phyloP scores from a whole-genome alignment of 192 early-diverging fungal genomes.

The Chytriomyces hyalinus region DNA sequence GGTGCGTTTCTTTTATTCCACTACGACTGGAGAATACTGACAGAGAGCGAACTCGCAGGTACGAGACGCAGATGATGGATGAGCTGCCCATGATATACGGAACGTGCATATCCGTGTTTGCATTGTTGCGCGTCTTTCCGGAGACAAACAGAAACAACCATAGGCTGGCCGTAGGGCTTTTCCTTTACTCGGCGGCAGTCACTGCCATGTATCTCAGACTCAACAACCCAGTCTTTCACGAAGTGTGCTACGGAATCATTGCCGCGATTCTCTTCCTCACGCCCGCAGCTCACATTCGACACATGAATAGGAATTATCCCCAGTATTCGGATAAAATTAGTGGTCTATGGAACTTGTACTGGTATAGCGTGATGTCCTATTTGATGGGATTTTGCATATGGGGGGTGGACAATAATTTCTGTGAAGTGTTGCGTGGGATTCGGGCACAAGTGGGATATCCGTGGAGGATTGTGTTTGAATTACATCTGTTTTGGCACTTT shows the following conservation, averaged over 20 bases:
- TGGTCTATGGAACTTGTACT: slow-evolving; percentile 15
- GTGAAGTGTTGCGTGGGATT: slow-evolving; percentile 57
- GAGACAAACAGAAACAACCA: slow-evolving; percentile 31
- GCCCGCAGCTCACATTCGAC: slow-evolving; percentile 38
- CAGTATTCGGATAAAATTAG: neutral
- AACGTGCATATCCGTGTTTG: slow-evolving; percentile 28
- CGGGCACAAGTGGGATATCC: slow-evolving; percentile 55
- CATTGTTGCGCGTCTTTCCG: slow-evolving; percentile 37
- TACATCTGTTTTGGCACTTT: slow-evolving; percentile 59
- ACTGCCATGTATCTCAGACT: slow-evolving; percentile 65
- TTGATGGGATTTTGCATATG: slow-evolving; percentile 65
- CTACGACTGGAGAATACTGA: neutral
- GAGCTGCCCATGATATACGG: slow-evolving; percentile 47
- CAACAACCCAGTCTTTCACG: slow-evolving; percentile 74
- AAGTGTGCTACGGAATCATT: slow-evolving; percentile 40
- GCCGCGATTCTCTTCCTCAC: slow-evolving; percentile 26
- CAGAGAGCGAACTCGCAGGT: neutral
- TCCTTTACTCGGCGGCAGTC: slow-evolving; percentile 19
- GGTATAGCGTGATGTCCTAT: slow-evolving; percentile 7
- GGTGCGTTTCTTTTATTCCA: slow-evolving; percentile 30
- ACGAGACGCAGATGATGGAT: slow-evolving; percentile 51
- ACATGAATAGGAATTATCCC: slow-evolving; percentile 28
- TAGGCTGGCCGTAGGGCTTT: neutral
- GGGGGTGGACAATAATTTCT: slow-evolving; percentile 82
- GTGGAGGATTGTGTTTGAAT: slow-evolving; percentile 56